phyloP scores from a whole-genome alignment of 1,284 basidiomycete genomes.

The Filobasidium uniguttulatum region DNA sequence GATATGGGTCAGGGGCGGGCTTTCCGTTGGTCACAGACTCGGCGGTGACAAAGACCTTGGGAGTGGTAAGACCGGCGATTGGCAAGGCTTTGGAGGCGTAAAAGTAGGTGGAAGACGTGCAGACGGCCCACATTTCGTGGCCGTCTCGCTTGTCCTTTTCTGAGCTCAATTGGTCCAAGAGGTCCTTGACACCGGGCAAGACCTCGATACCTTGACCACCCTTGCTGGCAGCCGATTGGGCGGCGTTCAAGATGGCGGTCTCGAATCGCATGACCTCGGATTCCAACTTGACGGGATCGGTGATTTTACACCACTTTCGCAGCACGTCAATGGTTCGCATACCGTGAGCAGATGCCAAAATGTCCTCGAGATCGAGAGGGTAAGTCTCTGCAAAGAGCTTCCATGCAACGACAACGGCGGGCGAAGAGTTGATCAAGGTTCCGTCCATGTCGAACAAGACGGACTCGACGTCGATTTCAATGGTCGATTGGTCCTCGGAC shows the following conservation, averaged over 20 bases:
- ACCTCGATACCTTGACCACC: constrained; percentile 34
- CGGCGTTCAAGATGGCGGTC: constrained; percentile 33
- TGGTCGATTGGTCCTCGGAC: constrained; percentile 44
- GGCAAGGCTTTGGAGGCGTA: constrained; percentile 37
- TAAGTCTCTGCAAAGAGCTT: constrained; percentile 31
- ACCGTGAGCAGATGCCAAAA: constrained; percentile 32
- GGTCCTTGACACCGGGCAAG: constrained; percentile 32
- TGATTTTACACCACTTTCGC: constrained; percentile 35
- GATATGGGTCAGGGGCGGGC: constrained; percentile 41
- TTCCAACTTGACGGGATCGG: constrained; percentile 28
- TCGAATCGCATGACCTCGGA: constrained; percentile 36
- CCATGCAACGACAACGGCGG: constrained; percentile 37
- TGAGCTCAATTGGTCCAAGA: constrained; percentile 27
- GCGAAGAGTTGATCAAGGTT: constrained; percentile 33
- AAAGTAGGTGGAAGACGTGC: constrained; percentile 35
- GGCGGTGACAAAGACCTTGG: constrained; percentile 38
- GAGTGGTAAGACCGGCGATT: constrained; percentile 34
- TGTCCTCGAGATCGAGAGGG: constrained; percentile 33
- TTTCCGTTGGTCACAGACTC: constrained; percentile 39
- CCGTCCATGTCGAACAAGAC: constrained; percentile 38
- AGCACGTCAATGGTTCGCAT: constrained; percentile 36
- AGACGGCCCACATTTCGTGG: constrained; percentile 36
- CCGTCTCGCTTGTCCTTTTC: constrained; percentile 27
- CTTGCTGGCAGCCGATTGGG: constrained; percentile 27
- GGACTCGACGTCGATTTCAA: constrained; percentile 36